Base-by-base conservation (phyloP, 2,329 filamentous ascomycete genomes). In the Trichoderma sp. region DNA sequence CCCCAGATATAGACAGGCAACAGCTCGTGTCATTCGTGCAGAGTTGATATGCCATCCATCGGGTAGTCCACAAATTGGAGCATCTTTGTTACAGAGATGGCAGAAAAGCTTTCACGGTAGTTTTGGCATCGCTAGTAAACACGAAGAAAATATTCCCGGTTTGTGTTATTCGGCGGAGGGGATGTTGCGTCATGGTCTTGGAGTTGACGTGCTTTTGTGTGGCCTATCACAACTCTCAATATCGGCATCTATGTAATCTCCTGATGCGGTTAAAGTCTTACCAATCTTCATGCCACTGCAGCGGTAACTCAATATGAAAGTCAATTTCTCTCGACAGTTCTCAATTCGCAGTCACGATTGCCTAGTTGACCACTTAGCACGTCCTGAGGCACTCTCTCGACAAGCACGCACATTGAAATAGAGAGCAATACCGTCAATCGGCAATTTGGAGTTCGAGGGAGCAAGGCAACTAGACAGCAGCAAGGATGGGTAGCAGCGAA, bases 141-240 rank as follows among this genome's bases (percentile, higher is more conserved):
- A 34, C 9, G 30, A 34, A 34, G 30, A 2, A 58, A 9, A 34
- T 44, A 41, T 39, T 28, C 17, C 28, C 30, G 19, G 52, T 30
- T 47, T 28, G 45, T 57, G 51, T 34, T 64, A 56, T 45, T 43
- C 21, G 54, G 47, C 6, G 28, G 50, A 39, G 64, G 43, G 26
- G 43, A 43, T 30, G 14, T 66, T 54, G 52, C 66, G 66, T 56
- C 66, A 67, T 67, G 65, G 28, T 1, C 21, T 39, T 47, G 19
- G 10, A 26, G 59, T 64, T 67, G 66, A 67, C 66, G 66, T 67
- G 66, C 61, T 67, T 57, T 19, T 19, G n/a, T n/a, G 21, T 28
- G 15, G 19, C 66, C 60, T 67, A 66, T 64, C 62, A 64, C n/a
- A 48, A 6, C 28, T 41, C 26, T 24, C 12, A 17, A n/a, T 56